Evolutionary conservation across 768 basidiomycete species (phyloP), one percentile per base, ranked within the genome.

Genomic region (Phlebiopsis flavidoalba): DNA sequence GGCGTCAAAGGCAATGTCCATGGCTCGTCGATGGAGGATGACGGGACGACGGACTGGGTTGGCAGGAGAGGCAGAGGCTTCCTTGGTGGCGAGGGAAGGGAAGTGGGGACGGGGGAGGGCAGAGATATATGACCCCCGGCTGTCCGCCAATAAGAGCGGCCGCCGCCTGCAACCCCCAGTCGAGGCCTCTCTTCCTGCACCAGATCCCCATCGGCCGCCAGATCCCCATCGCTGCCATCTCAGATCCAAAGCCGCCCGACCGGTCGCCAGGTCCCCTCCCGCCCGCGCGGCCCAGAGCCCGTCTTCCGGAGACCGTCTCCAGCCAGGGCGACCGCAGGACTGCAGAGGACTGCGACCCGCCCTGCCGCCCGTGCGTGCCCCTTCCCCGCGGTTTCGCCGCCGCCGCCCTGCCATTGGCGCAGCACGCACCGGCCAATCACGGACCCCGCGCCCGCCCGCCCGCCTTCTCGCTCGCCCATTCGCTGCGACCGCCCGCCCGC

Each of bases 1-100:
- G 63, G 86, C 80, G 75, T 90, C 89, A 75, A 85, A 68, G 63
- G 64, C 53, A 56, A 69, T 65, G 62, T 69, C 65, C 65, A 66
- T 62, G 48, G 22, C 36, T 26, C 21, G 21, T 26, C 17, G n/a
- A 36, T 51, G 6, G 22, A 14, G 8, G 54, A 31, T 21, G 54
- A 37, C 31, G 31, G 54, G 54, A 55, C n/a, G n/a, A n/a, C 54
- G 40, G 40, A 55, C 35, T 19, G 36, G 22, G 37, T 36, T 8
- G 54, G 54, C 54, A 36, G 40, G 40, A 45, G 35, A 49, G 19
- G 48, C 19, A 49, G 19, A 26, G 48, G 37, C 54, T 55, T 55
- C 54, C 37, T 36, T 21, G 54, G n/a, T 43, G 36, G 40, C 54
- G 54, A 55, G 54, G 54, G 40, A 55, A 55, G 54, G 54, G 24